Percentiles rank a stretch among this genome's conserved stretches.
Evolutionary conservation across 192 early-diverging fungal genomes (phyloP).

Genomic region (Gryganskiella cystojenkinii): DNA sequence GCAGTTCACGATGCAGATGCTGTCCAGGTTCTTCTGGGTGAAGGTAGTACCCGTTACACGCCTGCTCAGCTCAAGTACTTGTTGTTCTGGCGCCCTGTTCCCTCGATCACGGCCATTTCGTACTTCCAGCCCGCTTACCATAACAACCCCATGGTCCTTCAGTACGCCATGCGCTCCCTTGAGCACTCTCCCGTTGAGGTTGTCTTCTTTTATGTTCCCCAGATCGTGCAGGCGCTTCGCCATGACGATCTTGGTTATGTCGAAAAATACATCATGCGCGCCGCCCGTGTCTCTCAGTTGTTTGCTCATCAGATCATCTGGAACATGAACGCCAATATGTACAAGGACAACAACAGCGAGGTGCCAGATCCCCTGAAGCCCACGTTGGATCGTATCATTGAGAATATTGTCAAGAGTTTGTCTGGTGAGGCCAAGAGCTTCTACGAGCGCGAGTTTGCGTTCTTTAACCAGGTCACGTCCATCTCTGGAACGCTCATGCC

Average conservation of each 20-base stretch:
- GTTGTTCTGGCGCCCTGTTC: slow-evolving; percentile 89
- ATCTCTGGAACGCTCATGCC: slow-evolving; percentile 99
- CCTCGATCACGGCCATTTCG: slow-evolving; percentile 89
- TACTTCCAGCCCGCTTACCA: slow-evolving; percentile 79
- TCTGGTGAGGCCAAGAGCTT: slow-evolving; percentile 90
- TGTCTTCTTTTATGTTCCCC: slow-evolving; percentile 99
- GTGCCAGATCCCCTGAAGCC: slow-evolving; percentile 91
- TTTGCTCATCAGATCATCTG: slow-evolving; percentile 99
- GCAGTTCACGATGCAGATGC: slow-evolving; percentile 81
- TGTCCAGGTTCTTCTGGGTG: slow-evolving; percentile 77
- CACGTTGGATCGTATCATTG: slow-evolving; percentile 87
- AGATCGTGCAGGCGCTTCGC: slow-evolving; percentile 96
- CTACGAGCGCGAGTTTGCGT: slow-evolving; percentile 96
- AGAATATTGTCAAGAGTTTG: slow-evolving; percentile 80
- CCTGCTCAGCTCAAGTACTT: slow-evolving; percentile 66
- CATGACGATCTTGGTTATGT: slow-evolving; percentile 91
- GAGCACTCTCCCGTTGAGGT: slow-evolving; percentile 92
- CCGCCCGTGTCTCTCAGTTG: slow-evolving; percentile 91
- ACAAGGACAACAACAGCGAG: slow-evolving; percentile 56
- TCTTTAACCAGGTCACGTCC: slow-evolving; percentile 95
- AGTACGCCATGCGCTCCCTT: slow-evolving; percentile 93
- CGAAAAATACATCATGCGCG: slow-evolving; percentile 94
- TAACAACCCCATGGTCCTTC: slow-evolving; percentile 90
- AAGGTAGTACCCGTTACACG: slow-evolving; percentile 50
- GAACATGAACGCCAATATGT: slow-evolving; percentile 99